phyloP scores from a whole-genome alignment of 768 basidiomycete genomes.

The Pluteus cervinus region DNA sequence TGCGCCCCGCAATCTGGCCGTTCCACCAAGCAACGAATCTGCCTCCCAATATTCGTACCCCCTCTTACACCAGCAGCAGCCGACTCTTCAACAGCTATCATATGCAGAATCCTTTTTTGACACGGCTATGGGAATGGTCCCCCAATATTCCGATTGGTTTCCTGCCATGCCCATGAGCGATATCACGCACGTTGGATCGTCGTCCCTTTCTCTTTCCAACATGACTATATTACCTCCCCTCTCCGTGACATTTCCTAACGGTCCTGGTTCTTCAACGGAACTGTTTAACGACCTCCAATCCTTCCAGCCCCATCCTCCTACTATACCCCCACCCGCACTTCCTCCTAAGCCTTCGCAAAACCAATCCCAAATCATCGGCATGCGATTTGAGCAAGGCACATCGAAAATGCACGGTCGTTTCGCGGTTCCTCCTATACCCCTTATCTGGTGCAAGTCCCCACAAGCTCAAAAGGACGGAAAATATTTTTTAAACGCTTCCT shows the following conservation, averaged over 20 bases:
- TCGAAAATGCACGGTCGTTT: conserved; percentile 35
- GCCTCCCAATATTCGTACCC: no score
- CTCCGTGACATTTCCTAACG: conserved; percentile 7
- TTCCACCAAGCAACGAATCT: no score
- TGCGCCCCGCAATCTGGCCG: no score
- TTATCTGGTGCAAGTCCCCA: not conserved
- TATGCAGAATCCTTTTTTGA: conserved; percentile 4
- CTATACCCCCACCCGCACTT: conserved; percentile 10
- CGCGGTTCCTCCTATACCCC: not conserved
- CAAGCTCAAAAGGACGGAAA: not conserved
- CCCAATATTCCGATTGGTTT: conserved; percentile 30
- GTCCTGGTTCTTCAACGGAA: conserved; percentile 6
- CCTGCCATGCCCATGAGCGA: conserved; percentile 36
- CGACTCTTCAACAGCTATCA: no score
- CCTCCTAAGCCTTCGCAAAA: conserved; percentile 14
- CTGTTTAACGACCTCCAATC: conserved; percentile 4
- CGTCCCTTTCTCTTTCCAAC: no score
- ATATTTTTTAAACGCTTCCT: conserved; percentile 40
- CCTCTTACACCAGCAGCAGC: no score
- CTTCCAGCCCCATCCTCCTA: conserved; percentile 3
- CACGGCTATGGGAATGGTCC: not conserved
- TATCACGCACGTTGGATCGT: no score
- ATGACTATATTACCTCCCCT: no score
- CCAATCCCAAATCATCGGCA: conserved; percentile 31
- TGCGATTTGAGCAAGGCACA: conserved; percentile 38